Percentiles rank a stretch among this genome's conserved stretches.
Evolutionary conservation across 805 yeast genomes (phyloP).

Genomic region (Ogataea neopini): DNA sequence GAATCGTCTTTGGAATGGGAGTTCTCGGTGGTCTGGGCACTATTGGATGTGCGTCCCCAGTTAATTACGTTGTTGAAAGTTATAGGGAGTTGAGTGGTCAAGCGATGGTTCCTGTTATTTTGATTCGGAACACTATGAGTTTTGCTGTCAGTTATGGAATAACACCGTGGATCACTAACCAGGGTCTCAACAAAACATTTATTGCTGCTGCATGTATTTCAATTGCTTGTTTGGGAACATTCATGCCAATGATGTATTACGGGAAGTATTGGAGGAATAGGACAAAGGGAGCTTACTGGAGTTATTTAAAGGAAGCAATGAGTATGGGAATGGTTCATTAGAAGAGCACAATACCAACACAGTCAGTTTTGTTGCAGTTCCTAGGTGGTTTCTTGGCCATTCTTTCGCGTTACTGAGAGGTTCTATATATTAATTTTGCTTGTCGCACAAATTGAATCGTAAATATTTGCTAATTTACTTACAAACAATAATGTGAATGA

Average conservation of each 20-base stretch:
- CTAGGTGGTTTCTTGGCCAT: no score
- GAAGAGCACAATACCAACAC: neutral
- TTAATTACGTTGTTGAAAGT: slow-evolving; percentile 55
- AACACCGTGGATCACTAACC: slow-evolving; percentile 53
- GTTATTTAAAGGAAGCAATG: slow-evolving; percentile 29
- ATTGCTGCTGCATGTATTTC: slow-evolving; percentile 55
- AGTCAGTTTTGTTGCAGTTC: no score
- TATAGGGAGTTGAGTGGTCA: slow-evolving; percentile 54
- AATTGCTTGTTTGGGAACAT: slow-evolving; percentile 45
- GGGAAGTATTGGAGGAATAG: slow-evolving; percentile 38
- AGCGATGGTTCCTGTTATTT: slow-evolving; percentile 54
- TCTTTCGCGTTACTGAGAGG: no score
- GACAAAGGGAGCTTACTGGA: slow-evolving; percentile 37
- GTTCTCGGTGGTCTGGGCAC: slow-evolving; percentile 53
- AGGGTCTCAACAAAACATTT: slow-evolving; percentile 56
- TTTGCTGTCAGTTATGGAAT: slow-evolving; percentile 61
- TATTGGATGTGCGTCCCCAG: slow-evolving; percentile 50
- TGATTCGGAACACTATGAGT: slow-evolving; percentile 56
- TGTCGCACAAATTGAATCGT: no score
- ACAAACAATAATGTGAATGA: no score
- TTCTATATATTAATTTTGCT: no score
- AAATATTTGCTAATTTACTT: no score
- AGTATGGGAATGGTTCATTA: slow-evolving; percentile 21
- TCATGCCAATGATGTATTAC: slow-evolving; percentile 39
- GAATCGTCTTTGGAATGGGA: slow-evolving; percentile 54